phyloP scores from a whole-genome alignment of 2,329 filamentous ascomycete species.

The Chaetomiaceae sp. region DNA sequence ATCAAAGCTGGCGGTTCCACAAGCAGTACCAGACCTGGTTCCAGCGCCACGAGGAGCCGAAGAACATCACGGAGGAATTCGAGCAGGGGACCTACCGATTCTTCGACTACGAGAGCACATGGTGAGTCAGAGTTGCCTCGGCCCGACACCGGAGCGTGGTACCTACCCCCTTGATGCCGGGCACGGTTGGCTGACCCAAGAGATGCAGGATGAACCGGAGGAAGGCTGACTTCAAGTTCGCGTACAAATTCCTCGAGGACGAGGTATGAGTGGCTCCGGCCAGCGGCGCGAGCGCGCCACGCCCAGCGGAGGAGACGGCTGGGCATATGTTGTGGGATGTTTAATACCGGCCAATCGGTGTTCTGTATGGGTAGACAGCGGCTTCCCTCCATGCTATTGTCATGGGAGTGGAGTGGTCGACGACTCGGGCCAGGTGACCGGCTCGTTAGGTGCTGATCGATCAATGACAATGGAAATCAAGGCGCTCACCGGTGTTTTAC shows the following conservation, averaged over 20 bases:
- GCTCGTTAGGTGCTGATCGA: no score
- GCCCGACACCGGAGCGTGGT: neutral
- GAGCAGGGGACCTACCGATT: conserved; percentile 98
- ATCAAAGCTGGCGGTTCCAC: conserved; percentile 98
- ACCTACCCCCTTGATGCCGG: no score
- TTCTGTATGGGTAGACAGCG: conserved; percentile 10
- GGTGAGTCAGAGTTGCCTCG: conserved; percentile 53
- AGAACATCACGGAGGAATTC: conserved; percentile 96
- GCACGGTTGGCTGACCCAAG: conserved; percentile 14
- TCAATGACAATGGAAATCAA: no score
- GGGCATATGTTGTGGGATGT: no score
- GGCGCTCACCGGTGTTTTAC: no score
- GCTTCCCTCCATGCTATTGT: neutral
- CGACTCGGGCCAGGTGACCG: no score
- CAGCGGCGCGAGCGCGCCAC: neutral
- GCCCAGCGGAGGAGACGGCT: neutral
- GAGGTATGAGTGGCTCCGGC: conserved; percentile 52
- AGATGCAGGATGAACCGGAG: conserved; percentile 94
- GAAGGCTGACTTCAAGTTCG: conserved; percentile 97
- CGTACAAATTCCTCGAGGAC: conserved; percentile 95
- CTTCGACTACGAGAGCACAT: conserved; percentile 99
- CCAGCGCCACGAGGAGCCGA: conserved; percentile 95
- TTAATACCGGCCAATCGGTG: no score
- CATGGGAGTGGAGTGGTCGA: neutral
- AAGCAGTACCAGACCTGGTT: conserved; percentile 99